Percentiles rank a stretch among this genome's conserved stretches.
phyloP scores from a whole-genome alignment of 78 protist species.

The Dictyostelium discoideum region dicty_2.7 NC_007088.5:5460001-5460500 shows the following conservation, averaged over 20 bases:
- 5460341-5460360: slow-evolving; percentile 45
- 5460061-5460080: not conserved
- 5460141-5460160: slow-evolving; percentile 64
- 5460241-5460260: slow-evolving; percentile 48
- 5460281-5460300: slow-evolving; percentile 60
- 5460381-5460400: slow-evolving; percentile 24
- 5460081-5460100: not conserved
- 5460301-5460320: slow-evolving; percentile 32
- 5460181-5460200: slow-evolving; percentile 67
- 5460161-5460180: slow-evolving; percentile 59
- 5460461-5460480: slow-evolving; percentile 64
- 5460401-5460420: slow-evolving; percentile 54
- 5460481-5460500: slow-evolving; percentile 37
- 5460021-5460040: no score
- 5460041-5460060: not conserved
- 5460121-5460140: slow-evolving; percentile 49
- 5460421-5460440: slow-evolving; percentile 73
- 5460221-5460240: slow-evolving; percentile 44
- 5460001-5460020: no score
- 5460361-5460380: slow-evolving; percentile 53
- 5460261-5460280: slow-evolving; percentile 59
- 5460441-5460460: slow-evolving; percentile 74
- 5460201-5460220: slow-evolving; percentile 50
- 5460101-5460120: slow-evolving; percentile 40
- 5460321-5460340: slow-evolving; percentile 31